These are phyloP conservation scores for Alternaria rosae DNA, from an alignment of 2,329 filamentous ascomycete species.

Conservation along the genomic window DNA sequence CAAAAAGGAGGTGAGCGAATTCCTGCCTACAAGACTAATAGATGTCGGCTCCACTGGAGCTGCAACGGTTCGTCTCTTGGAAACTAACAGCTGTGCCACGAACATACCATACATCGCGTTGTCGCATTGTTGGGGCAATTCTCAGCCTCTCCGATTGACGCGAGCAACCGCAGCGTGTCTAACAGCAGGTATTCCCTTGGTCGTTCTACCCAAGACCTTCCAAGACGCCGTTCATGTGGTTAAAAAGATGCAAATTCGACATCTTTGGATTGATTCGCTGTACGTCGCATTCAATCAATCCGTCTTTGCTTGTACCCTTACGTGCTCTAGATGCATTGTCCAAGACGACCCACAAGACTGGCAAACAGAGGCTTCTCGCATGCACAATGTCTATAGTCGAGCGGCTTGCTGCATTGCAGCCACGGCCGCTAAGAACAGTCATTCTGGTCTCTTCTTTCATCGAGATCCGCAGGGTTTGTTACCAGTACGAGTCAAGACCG, in stretches of 20 bases:
- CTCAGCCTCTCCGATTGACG: not conserved
- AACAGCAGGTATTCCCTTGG: not conserved
- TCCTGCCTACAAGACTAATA: not conserved
- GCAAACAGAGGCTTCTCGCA: constrained; percentile 6
- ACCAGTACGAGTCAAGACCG: not conserved
- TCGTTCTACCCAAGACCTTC: not conserved
- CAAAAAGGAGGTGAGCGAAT: not conserved
- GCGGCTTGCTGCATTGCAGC: constrained; percentile 19
- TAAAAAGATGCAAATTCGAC: not conserved
- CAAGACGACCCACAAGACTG: constrained; percentile 21
- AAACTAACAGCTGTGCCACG: not conserved
- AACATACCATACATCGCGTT: not conserved
- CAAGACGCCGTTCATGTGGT: not conserved
- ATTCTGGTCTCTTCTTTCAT: constrained; percentile 4
- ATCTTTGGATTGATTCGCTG: not conserved
- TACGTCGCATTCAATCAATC: not conserved
- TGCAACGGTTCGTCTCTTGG: not conserved
- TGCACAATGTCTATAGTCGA: constrained; percentile 16
- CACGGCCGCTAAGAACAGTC: constrained; percentile 1
- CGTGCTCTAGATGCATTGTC: constrained; percentile 18
- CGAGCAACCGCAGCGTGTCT: not conserved
- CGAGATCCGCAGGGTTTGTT: not conserved
- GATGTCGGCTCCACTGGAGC: not conserved
- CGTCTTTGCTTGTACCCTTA: not conserved
- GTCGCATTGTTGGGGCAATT: not conserved